A percentile compares a stretch with the other conserved stretches of the same genome.
Evolutionary conservation across 2,329 filamentous ascomycete species (phyloP).

Genomic region (Trichoderma breve): DNA sequence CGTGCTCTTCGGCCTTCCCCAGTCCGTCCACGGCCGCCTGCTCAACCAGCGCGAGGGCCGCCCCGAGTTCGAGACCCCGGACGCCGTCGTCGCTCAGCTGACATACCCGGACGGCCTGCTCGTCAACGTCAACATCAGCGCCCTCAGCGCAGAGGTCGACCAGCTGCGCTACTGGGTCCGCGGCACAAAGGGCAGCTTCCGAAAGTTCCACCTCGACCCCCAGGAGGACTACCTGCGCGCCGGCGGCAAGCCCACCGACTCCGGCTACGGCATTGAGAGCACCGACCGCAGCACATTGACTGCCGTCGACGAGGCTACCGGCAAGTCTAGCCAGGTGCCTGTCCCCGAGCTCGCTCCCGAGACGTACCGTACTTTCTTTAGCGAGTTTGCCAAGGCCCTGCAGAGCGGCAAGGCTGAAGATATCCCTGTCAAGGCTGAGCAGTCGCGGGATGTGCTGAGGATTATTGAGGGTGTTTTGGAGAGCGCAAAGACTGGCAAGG

Average conservation of each 20-base stretch:
- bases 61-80: slow-evolving; percentile 49
- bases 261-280: slow-evolving; percentile 64
- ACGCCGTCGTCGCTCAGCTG: slow-evolving; percentile 62
- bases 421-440: slow-evolving; percentile 51
- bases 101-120: slow-evolving; percentile 63
- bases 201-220: slow-evolving; percentile 67
- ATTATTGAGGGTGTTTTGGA: slow-evolving; percentile 53
- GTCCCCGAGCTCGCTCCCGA: slow-evolving; percentile 60
- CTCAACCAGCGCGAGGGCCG: slow-evolving; percentile 59
- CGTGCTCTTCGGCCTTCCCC: slow-evolving; percentile 66
- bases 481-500: slow-evolving; percentile 48
- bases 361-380: slow-evolving; percentile 70
- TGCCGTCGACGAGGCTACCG: slow-evolving; percentile 48
- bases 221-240: slow-evolving; percentile 72
- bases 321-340: slow-evolving; percentile 47
- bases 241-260: slow-evolving; percentile 60
- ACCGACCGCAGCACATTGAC: slow-evolving; percentile 59
- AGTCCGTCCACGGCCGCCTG: slow-evolving; percentile 64
- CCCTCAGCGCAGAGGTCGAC: slow-evolving; percentile 64
- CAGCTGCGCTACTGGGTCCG: slow-evolving; percentile 77
- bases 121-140: slow-evolving; percentile 66
- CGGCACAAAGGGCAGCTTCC: slow-evolving; percentile 71
- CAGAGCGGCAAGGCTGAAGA: slow-evolving; percentile 48
- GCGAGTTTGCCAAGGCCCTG: slow-evolving; percentile 48
- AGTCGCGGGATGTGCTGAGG: slow-evolving; percentile 52